Percentiles rank a stretch among this genome's conserved stretches.
phyloP scores from a whole-genome alignment of 2,329 filamentous ascomycete genomes.

The Xylaria sp. region DNA sequence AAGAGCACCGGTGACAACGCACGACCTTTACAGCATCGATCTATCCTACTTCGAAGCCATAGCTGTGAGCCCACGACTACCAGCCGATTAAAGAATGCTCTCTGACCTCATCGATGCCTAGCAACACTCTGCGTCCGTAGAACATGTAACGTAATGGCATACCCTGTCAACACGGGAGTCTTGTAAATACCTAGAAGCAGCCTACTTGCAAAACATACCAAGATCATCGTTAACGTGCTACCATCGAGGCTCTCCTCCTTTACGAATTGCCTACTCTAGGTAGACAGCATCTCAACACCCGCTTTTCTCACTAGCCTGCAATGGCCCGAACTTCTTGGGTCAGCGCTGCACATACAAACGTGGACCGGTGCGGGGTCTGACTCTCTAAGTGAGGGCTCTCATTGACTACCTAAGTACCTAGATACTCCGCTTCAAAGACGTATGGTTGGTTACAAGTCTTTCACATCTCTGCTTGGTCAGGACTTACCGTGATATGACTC shows the following conservation, averaged over 20 bases:
- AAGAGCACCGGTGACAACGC: background rate
- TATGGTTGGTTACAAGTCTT: background rate
- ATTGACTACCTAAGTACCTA: background rate
- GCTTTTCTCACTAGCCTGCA: background rate
- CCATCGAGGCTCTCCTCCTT: background rate
- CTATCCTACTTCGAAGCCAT: background rate
- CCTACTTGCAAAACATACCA: background rate
- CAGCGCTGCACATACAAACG: background rate
- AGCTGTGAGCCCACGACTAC: constrained; percentile 6
- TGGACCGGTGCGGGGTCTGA: constrained; percentile 19
- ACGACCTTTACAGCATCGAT: constrained; percentile 1
- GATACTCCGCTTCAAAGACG: background rate
- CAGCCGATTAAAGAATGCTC: background rate
- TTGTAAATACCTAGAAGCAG: no score
- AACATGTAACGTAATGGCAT: no score
- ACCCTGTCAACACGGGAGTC: no score
- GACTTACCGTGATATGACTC: background rate
- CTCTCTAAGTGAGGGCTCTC: background rate
- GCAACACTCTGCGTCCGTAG: background rate
- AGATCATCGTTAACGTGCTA: background rate
- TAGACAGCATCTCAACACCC: background rate
- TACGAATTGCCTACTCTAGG: background rate
- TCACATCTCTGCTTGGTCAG: background rate
- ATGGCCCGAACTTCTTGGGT: background rate
- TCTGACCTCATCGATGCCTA: background rate